phyloP scores from a whole-genome alignment of 2,329 filamentous ascomycete genomes.

The Botrytis paeoniae region DNA sequence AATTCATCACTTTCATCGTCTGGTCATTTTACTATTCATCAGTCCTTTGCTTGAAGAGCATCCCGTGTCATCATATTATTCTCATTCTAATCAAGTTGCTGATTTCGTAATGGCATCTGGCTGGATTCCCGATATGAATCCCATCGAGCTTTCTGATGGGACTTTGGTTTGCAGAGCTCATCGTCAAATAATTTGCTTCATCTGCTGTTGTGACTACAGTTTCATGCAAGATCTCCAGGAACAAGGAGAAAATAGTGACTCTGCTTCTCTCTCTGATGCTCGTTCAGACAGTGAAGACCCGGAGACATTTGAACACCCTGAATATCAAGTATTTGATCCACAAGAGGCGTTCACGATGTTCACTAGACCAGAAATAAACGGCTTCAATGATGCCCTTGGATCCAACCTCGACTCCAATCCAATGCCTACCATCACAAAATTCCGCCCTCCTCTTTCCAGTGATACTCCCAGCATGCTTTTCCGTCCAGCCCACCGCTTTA shows the following conservation, averaged over 20 bases:
- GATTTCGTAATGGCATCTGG: neutral
- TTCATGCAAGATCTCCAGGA: neutral
- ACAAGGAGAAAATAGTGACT: neutral
- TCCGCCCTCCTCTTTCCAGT: neutral
- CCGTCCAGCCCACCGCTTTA: neutral
- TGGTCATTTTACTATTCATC: too few species aligned
- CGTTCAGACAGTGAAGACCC: neutral
- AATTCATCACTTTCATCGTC: too few species aligned
- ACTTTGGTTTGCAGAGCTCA: neutral
- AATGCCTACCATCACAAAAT: neutral
- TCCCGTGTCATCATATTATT: too few species aligned
- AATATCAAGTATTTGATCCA: too few species aligned
- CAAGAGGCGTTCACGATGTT: too few species aligned
- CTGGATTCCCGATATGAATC: neutral
- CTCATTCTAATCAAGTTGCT: too few species aligned
- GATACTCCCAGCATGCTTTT: neutral
- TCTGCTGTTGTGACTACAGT: neutral
- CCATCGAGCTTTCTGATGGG: neutral
- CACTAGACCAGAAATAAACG: too few species aligned
- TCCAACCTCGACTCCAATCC: neutral
- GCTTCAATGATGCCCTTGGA: too few species aligned
- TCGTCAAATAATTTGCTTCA: neutral
- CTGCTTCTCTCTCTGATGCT: neutral
- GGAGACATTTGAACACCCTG: too few species aligned
- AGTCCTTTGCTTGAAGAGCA: too few species aligned